Evolutionary conservation across 2,329 filamentous ascomycete species (phyloP).

Genomic region (Phoma sp.): DNA sequence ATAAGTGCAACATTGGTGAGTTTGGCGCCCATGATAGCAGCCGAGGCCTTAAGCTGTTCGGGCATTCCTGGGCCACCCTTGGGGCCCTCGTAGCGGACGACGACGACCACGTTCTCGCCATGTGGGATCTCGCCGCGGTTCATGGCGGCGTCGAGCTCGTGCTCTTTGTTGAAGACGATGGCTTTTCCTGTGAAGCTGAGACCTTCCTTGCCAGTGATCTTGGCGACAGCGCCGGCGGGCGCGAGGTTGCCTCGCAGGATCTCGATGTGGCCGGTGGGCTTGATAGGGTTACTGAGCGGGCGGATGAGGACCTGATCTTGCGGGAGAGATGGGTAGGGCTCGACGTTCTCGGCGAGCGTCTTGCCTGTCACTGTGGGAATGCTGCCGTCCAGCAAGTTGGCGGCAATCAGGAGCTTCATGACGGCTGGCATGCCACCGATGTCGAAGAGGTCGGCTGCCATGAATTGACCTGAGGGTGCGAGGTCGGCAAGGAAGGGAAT

Average conservation of each 20-base stretch:
- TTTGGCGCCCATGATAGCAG: conserved; percentile 90
- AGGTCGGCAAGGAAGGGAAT: conserved; percentile 87
- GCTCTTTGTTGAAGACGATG: conserved; percentile 85
- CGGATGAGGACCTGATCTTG: conserved; percentile 84
- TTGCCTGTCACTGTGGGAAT: conserved; percentile 85
- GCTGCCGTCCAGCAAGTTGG: conserved; percentile 74
- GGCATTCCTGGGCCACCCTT: conserved; percentile 96
- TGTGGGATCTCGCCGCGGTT: conserved; percentile 72
- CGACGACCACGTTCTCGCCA: conserved; percentile 82
- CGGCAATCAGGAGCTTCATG: conserved; percentile 82
- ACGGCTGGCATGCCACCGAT: conserved; percentile 86
- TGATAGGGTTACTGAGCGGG: conserved; percentile 81
- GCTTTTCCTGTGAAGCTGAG: conserved; percentile 80
- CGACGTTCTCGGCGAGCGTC: conserved; percentile 82
- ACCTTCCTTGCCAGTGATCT: conserved; percentile 96
- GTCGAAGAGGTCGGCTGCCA: conserved; percentile 86
- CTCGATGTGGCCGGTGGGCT: conserved; percentile 83
- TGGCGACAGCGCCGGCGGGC: conserved; percentile 87
- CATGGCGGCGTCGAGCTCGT: conserved; percentile 76
- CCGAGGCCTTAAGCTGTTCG: conserved; percentile 86
- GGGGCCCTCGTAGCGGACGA: conserved; percentile 92
- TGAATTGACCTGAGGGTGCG: conserved; percentile 80
- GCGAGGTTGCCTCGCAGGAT: conserved; percentile 87
- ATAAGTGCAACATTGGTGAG: conserved; percentile 88
- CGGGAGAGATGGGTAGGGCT: conserved; percentile 75